Base-by-base conservation (phyloP, 257 asterid species). In the Anisodus acutangulus region DNA sequence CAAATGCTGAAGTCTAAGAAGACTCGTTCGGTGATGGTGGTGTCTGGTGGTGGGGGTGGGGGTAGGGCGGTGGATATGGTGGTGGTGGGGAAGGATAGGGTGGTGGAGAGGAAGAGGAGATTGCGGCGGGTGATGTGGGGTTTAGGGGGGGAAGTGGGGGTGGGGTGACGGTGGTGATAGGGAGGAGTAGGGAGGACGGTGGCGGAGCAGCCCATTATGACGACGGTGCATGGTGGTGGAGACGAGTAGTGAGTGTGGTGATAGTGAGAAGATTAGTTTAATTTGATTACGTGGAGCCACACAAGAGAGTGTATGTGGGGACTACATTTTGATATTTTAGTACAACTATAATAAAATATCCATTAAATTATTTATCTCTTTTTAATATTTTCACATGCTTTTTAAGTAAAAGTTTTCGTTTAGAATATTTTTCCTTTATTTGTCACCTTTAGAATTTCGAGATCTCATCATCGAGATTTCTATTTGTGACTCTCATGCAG, bases 1-100 rank as follows among this genome's bases (percentile, higher is more conserved):
- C 98, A 95, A 88, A 92, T 43, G 91, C 94, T 87, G 90, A 95
- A 89, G 85, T 95, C 97, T 9, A 95, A 87, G 92, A 94, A 95
- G 59, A 95, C 92, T 43, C 98, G 83, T 91, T 93, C 98, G 69
- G 98, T 95, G 89, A 95, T 72, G 82, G 95, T 93, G 83, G 94
- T 92, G 92, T 95, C 98, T 51, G 85, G 88, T 0, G 93, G 90
- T 0, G 90, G 74, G 7, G 88, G 86, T 1, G 94, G 78, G 54
- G 88, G 86, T 1, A 93, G 78, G 54, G 89, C 1, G 85, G 91
- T 78, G 88, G 85, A 76, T 78, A 90, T 37, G 93, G 84, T 57
- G 62, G 92, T 74, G 89, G 92, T 72, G 89, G 81, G 81, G 15
- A 76, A 26, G 53, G 84, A 54, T 89, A 86, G 83, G 51, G 92